Conservation (phyloP, 2,329 filamentous ascomycete species). For the Colletotrichum theobromicola region DNA sequence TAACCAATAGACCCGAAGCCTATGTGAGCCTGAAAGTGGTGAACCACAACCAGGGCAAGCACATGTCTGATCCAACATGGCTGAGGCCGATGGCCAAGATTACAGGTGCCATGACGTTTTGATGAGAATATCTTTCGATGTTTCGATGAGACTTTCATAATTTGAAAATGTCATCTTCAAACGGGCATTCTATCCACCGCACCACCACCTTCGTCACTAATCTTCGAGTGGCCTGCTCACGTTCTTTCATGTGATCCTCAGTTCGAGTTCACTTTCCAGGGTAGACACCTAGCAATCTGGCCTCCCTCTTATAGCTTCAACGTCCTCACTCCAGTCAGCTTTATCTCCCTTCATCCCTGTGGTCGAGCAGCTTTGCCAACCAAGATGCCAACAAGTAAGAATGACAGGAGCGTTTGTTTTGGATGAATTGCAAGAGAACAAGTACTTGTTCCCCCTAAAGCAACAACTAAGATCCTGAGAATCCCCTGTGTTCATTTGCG, state of each 20-base stretch:
- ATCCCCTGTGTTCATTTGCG: no score
- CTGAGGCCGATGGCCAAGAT: background rate
- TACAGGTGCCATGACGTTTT: background rate
- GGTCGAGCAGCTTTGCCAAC: no score
- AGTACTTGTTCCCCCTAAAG: no score
- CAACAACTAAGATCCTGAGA: no score
- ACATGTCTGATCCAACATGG: background rate
- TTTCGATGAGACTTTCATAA: background rate
- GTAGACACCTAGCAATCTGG: background rate
- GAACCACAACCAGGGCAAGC: background rate
- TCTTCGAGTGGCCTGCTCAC: background rate
- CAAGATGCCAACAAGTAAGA: no score
- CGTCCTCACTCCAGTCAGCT: accelerated
- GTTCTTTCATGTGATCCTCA: background rate
- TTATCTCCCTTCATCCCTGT: background rate
- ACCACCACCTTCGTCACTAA: background rate
- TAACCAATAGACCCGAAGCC: background rate
- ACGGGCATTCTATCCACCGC: background rate
- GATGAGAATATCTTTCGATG: background rate
- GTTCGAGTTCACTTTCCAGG: background rate
- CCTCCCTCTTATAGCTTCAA: background rate
- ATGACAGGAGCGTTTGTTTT: no score
- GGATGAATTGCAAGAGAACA: no score
- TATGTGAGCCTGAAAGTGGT: background rate
- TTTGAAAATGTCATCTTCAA: background rate